Percentiles rank a stretch among this genome's conserved stretches.
These are phyloP conservation scores for Tolypocladium inflatum DNA, from an alignment of 2,329 filamentous ascomycete species.

Conservation along the genomic window DNA sequence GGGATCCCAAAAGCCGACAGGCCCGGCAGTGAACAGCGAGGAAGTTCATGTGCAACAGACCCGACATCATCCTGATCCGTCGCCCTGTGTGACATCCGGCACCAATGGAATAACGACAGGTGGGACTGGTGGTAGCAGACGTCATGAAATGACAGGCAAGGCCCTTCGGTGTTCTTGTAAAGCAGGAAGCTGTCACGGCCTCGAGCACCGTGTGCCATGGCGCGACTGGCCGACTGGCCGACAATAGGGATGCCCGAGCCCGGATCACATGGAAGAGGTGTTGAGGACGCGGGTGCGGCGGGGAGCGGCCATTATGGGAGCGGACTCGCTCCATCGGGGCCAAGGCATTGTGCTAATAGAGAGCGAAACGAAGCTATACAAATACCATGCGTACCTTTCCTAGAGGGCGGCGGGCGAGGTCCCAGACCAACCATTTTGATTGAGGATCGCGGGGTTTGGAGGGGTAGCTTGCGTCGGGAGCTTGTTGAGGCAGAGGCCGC, in stretches of 20 bases:
- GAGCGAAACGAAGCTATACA: neutral
- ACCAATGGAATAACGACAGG: no score
- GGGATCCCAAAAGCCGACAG: neutral
- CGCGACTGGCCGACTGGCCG: neutral
- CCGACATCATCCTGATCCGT: neutral
- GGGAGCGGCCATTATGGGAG: neutral
- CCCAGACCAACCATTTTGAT: constrained; percentile 41
- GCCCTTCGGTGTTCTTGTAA: neutral
- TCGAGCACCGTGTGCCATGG: neutral
- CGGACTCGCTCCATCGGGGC: neutral
- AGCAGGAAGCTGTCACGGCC: neutral
- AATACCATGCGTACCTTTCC: constrained; percentile 49
- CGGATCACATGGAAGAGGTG: neutral
- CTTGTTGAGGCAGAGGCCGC: neutral
- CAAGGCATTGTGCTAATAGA: neutral
- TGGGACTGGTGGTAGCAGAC: neutral
- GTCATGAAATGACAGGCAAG: neutral
- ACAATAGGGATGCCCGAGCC: neutral
- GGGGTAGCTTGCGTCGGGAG: constrained; percentile 17
- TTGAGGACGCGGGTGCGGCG: neutral
- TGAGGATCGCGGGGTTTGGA: constrained; percentile 24
- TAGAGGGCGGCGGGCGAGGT: constrained; percentile 39
- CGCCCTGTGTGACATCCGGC: neutral
- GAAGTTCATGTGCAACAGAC: neutral
- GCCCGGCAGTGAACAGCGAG: neutral